Base-by-base conservation (phyloP, 768 basidiomycete species). In the Scleroderma citrinum region DNA sequence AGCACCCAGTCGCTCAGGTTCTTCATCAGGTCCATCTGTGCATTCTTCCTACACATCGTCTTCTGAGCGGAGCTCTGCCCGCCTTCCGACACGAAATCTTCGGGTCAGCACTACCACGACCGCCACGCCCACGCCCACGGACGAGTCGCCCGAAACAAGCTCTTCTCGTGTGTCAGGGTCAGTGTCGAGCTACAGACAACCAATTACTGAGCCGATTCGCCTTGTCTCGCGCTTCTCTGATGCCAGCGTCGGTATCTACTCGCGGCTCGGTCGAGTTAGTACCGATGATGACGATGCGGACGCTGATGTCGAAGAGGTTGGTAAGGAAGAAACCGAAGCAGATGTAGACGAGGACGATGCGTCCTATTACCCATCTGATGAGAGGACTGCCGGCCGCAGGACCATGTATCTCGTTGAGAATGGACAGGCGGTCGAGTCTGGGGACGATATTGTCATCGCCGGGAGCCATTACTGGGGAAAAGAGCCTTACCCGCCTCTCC, bases 331-430 rank as follows among this genome's bases (percentile, higher is more conserved):
- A 41, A 50, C 1, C 21, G 7, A 47, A 24, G 46, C 52, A 7
- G 61, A 59, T 12, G 57, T 50, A 23, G 59, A 56, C 30, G 60
- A 59, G 3, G 65, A 68, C 31, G 66, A 65, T 42, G 64, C 56
- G 2, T 66, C 66, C 21, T 16, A 61, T 13, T 65, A 65, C 46
- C 50, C 63, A 11, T 53, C 63, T 17, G 63, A 62, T 19, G 64
- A 66, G 24, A 54, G 68, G 50, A 66, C 65, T 2, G 65, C 65
- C 17, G 66, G 65, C 5, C 60, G 66, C 43, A 62, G 66, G 42
- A 66, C 66, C 14, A 66, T 66, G 65, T 66, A 66, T 46, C 60
- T 66, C 20, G 7, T 66, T 29, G 66, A 66, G 19, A 49, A 68
- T 29, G 65, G 58, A 1, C 61, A 53, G 29, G 14, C 35, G 17